Conservation (phyloP, 306 rosid species). For the Quillaja saponaria region DNA sequence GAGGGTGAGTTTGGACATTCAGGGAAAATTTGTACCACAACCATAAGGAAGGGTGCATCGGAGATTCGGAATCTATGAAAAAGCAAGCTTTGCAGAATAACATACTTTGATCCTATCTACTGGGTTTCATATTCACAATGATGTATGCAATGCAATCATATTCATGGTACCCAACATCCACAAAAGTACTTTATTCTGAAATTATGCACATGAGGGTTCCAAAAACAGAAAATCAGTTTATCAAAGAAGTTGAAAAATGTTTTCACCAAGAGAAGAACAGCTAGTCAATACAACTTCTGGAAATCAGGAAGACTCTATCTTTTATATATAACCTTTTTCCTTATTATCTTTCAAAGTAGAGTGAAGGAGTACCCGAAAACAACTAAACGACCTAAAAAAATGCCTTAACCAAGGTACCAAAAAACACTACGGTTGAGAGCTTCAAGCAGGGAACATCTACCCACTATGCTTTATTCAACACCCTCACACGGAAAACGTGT, state of each 20-base stretch:
- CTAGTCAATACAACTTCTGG: background rate
- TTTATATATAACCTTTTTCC: background rate
- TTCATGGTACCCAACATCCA: background rate
- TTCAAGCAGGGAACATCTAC: too few species aligned
- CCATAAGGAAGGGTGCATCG: background rate
- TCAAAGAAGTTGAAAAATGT: background rate
- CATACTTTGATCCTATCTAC: background rate
- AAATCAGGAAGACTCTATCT: too few species aligned
- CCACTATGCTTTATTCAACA: too few species aligned
- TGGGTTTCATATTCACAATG: too few species aligned
- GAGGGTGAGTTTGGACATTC: background rate
- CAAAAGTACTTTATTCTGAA: slow-evolving; percentile 7
- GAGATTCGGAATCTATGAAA: background rate
- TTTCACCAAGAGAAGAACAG: background rate
- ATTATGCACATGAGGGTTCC: background rate
- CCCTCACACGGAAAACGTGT: too few species aligned
- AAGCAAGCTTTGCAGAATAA: background rate
- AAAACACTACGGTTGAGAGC: too few species aligned
- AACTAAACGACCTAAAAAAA: too few species aligned
- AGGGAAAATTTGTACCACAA: background rate
- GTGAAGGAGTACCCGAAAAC: background rate
- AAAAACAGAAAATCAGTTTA: background rate
- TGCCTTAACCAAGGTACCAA: too few species aligned
- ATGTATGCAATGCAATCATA: too few species aligned
- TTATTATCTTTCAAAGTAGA: background rate